Evolutionary conservation across 2,329 filamentous ascomycete genomes (phyloP), one percentile per base, ranked within the genome.

Genomic region (Exophiala bonariae): DNA sequence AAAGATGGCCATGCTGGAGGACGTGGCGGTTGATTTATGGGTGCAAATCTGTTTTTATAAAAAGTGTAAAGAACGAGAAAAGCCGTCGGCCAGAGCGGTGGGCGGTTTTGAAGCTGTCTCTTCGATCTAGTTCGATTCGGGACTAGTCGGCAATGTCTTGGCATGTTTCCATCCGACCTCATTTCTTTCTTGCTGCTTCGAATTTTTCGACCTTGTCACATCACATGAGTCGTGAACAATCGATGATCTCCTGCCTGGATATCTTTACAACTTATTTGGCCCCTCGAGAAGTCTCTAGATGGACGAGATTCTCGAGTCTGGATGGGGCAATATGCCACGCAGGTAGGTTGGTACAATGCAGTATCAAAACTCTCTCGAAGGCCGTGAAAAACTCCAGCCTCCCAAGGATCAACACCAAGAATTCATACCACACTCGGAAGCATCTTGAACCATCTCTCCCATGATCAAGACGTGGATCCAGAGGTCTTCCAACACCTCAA

Each of bases 11-110:
- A 23, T 3, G 6, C 23, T 26, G 23, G 30, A 51, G 48, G 52
- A 47, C 35, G 39, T 53, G 43, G 54, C 56, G 56, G 54, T 58
- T 58, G 56, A 57, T 56, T 57, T 50, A 53, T 56, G 55, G 50
- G 55, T 58, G 50, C 55, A 50, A 41, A 41, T 50, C 41, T 50
- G 37, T 55, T 49, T 52, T 57, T 43, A n/a, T n/a, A 44, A 50
- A 42, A 56, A 53, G 54, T 58, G 56, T 58, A 28, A 53, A 51
- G 47, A 50, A 47, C 28, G 43, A 42, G 47, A 43, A 44, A 50
- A 26, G 11, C 23, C 6, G 6, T 26, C 11, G 23, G 23, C 23
- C 6, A 26, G 11, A 26, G 6, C 6, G 23, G 6, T 11, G 38
- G 4, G 30, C 7, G 19, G 41, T 35, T 16, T 36, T 20, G 32